Conservation (phyloP, 805 yeast species). For the Monosporozyma aerobia region DNA sequence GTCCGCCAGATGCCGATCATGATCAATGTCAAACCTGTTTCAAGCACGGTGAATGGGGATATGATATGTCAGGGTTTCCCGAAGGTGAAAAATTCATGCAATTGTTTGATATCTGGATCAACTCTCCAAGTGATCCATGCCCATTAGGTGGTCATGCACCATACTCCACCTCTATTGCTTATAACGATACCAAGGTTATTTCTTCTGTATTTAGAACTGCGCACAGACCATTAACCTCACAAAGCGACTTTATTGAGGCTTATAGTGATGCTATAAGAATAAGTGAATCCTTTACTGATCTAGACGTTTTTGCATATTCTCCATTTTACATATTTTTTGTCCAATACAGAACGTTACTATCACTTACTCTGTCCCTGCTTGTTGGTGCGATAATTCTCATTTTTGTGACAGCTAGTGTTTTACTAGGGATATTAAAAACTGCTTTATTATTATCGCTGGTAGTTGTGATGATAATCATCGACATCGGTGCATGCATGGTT, state of each 20-base stretch:
- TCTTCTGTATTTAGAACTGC: conserved; percentile 71
- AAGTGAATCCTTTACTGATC: conserved; percentile 44
- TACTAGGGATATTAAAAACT: conserved; percentile 60
- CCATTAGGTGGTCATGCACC: conserved; percentile 96
- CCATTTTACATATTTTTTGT: conserved; percentile 90
- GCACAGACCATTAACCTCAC: conserved; percentile 73
- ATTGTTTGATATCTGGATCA: conserved; percentile 73
- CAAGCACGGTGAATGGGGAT: conserved; percentile 53
- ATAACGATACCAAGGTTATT: conserved; percentile 35
- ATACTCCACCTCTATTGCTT: conserved; percentile 51
- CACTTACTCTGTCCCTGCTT: conserved; percentile 48
- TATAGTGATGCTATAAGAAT: conserved; percentile 64
- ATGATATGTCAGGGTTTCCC: conserved; percentile 78
- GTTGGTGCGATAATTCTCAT: conserved; percentile 44
- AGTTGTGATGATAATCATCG: conserved; percentile 54
- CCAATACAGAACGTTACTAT: conserved; percentile 63
- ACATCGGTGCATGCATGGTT: conserved; percentile 76
- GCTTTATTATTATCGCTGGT: conserved; percentile 49
- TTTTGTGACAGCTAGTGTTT: conserved; percentile 41
- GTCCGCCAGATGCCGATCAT: conserved; percentile 35
- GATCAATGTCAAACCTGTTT: conserved; percentile 59
- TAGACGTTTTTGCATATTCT: conserved; percentile 77
- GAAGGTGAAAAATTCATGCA: conserved; percentile 59
- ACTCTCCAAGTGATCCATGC: conserved; percentile 78
- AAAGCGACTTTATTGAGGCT: conserved; percentile 73